These are phyloP conservation scores for Mucor circinelloides DNA, from an alignment of 371 early-diverging fungal genomes.

Conservation along the genomic window DNA sequence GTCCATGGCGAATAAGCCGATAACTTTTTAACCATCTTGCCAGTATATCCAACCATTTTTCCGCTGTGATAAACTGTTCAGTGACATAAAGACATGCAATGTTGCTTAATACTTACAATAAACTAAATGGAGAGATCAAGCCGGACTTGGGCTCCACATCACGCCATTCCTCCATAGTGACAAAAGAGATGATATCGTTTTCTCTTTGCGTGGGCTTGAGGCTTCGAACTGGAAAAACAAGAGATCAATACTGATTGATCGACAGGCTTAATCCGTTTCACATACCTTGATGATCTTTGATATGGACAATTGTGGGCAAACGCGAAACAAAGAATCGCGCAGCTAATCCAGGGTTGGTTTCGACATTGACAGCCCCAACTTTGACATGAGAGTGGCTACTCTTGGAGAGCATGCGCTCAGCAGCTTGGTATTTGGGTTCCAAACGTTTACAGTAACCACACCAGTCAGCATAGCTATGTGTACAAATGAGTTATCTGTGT, in stretches of 20 bases:
- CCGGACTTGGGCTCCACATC: conserved; percentile 33
- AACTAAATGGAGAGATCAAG: conserved; percentile 41
- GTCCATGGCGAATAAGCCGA: conserved; percentile 37
- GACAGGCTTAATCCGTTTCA: not conserved
- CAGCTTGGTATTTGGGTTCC: conserved; percentile 35
- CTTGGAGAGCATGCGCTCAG: conserved; percentile 22
- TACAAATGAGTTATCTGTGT: not conserved
- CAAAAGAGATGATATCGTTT: conserved; percentile 26
- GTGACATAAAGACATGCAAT: not conserved
- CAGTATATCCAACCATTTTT: conserved; percentile 30
- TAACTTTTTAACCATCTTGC: conserved; percentile 33
- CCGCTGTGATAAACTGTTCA: conserved; percentile 21
- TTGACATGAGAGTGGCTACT: conserved; percentile 22
- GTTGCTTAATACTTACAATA: conserved; percentile 35
- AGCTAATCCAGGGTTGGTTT: conserved; percentile 42
- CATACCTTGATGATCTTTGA: conserved; percentile 43
- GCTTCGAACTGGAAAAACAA: conserved; percentile 9
- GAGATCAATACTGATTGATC: too few relatives aligned
- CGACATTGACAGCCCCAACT: conserved; percentile 42
- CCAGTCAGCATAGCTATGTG: conserved; percentile 47
- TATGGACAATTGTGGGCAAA: conserved; percentile 46
- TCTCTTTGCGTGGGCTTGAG: conserved; percentile 13
- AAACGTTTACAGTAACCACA: conserved; percentile 45
- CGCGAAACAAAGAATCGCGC: conserved; percentile 52
- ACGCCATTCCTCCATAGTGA: conserved; percentile 38